Evolutionary conservation across 352 stramenopile species (phyloP).

Genomic region (Aphanomyces invadans): DNA sequence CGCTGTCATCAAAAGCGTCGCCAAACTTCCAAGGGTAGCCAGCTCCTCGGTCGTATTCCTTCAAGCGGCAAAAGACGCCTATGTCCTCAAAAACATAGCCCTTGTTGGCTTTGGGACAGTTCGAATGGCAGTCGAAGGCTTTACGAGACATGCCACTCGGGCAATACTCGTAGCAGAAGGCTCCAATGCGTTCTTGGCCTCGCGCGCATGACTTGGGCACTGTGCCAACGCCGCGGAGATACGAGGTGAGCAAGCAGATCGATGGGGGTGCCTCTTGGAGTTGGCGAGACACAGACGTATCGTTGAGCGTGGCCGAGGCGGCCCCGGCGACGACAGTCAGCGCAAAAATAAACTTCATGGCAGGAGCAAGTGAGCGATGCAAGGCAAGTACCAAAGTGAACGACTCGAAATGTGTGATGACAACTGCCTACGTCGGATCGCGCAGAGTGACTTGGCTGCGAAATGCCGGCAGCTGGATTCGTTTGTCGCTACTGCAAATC

Average conservation of each 20-base stretch:
- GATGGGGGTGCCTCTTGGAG: neutral
- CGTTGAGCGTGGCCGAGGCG: too few relatives aligned
- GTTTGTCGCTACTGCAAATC: too few relatives aligned
- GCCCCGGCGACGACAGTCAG: too few relatives aligned
- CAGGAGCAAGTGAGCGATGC: too few relatives aligned
- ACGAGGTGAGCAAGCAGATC: neutral
- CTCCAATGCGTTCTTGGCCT: neutral
- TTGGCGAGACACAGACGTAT: too few relatives aligned
- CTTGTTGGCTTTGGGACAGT: neutral
- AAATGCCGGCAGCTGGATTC: too few relatives aligned
- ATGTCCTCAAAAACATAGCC: neutral
- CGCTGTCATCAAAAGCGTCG: neutral
- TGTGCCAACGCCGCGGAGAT: neutral
- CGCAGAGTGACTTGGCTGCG: too few relatives aligned
- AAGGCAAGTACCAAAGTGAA: too few relatives aligned
- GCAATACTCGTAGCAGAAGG: neutral
- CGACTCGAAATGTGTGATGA: too few relatives aligned
- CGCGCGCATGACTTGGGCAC: neutral
- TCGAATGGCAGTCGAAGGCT: neutral
- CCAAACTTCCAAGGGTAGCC: conserved; percentile 16
- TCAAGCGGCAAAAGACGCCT: neutral
- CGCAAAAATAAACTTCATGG: too few relatives aligned
- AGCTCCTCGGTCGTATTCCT: neutral
- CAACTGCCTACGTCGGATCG: too few relatives aligned
- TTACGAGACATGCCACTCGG: neutral